phyloP scores from a whole-genome alignment of 108 stramenopile species.

The Skeletonema potamos region DNA sequence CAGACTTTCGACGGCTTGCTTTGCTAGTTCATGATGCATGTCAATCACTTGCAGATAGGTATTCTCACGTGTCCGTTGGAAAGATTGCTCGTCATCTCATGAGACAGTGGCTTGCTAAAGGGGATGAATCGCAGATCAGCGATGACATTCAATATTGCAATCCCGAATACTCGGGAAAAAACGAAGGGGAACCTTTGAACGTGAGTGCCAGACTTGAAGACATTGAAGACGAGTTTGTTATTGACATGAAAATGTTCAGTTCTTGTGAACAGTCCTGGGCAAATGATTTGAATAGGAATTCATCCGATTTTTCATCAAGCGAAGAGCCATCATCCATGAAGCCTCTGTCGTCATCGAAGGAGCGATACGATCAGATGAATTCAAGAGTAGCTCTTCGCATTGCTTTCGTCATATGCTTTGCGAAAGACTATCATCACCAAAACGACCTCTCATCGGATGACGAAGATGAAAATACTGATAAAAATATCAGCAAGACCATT shows the following conservation, averaged over 20 bases:
- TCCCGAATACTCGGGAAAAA: background rate
- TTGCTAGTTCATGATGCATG: conserved; percentile 63
- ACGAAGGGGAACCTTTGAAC: conserved; percentile 2
- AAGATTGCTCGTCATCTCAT: conserved; percentile 47
- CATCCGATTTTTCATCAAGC: conserved; percentile 37
- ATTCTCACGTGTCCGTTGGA: conserved; percentile 77
- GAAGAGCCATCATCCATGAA: conserved; percentile 68
- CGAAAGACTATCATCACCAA: conserved; percentile 50
- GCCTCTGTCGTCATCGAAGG: conserved; percentile 50
- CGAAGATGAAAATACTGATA: conserved; percentile 47
- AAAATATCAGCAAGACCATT: conserved; percentile 17
- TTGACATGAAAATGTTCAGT: conserved; percentile 72
- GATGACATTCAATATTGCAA: background rate
- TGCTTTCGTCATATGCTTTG: conserved; percentile 80
- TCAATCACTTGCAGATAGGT: conserved; percentile 56
- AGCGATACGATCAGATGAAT: conserved; percentile 55
- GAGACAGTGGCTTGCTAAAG: conserved; percentile 72
- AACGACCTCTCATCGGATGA: conserved; percentile 9
- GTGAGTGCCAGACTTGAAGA: conserved; percentile 18
- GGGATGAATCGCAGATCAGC: conserved; percentile 38
- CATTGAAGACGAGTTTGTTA: conserved; percentile 76
- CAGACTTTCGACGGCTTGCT: conserved; percentile 64
- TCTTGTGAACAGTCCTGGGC: conserved; percentile 49
- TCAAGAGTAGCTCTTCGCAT: conserved; percentile 65
- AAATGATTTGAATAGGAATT: conserved; percentile 7